Base-by-base conservation (phyloP, 2,329 filamentous ascomycete genomes). In the Thelonectria olida region DNA sequence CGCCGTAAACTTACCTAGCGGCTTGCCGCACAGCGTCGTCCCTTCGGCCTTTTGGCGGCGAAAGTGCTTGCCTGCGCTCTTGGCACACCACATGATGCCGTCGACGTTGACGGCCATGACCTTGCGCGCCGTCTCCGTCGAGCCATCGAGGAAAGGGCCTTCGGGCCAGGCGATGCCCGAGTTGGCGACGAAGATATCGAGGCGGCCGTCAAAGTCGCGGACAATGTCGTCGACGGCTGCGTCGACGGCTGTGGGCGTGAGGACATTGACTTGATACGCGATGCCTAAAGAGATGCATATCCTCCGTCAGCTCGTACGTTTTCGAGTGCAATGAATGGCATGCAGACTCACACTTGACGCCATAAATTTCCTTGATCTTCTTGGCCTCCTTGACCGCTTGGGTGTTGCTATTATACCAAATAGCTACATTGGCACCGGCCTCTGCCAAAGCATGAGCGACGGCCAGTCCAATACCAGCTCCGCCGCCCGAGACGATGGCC, bases 171-270 rank as follows among this genome's bases (percentile, higher is more conserved):
- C 84, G 49, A 92, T 87, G 42, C 90, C 90, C 10, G 89, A 88
- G 71, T 94, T 93, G 65, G 90, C 90, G 49, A 93, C 86, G 70
- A 93, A 92, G 66, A 92, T 84, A 70, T 93, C 91, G 15, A 93
- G 84, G 5, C 90, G 86, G 61, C 88, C 88, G 71, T 89, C 88
- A 75, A 93, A 89, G 10, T 92, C 90, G 58, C 81, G 75, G 41
- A 88, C 78, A 61, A 84, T 81, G 27, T 78, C 73, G 62, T 84
- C 75, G 28, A 89, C 79, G 3, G 82, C 79, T 7, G 76, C 72
- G 48, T 82, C 75, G 7, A 87, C 82, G 2, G 79, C 76, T n/a
- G 83, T 80, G 61, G 79, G 82, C 12, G 80, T 77, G 41, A 80
- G 84, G 9, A 89, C 80, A 67, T 89, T 82, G 60, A 89, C 85